Evolutionary conservation across 129 eudicot species (phyloP).

Genomic region (Oenanthe sinensis): DNA sequence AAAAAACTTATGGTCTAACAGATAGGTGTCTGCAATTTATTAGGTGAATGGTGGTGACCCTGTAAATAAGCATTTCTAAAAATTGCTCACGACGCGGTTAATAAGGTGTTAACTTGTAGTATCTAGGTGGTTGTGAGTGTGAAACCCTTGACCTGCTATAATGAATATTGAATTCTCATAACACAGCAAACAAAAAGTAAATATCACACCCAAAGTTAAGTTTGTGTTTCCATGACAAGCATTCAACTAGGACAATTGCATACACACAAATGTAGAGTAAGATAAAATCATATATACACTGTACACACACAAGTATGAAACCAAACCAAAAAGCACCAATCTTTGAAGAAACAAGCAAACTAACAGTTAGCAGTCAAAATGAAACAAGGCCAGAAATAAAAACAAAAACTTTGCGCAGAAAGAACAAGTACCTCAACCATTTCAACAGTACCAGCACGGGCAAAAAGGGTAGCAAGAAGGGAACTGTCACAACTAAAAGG

Average conservation of each 20-base stretch:
- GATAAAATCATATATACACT: neutral
- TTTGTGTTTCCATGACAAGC: neutral
- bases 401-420: neutral
- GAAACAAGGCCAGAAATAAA: neutral
- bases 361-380: neutral
- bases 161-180: neutral
- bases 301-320: neutral
- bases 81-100: neutral
- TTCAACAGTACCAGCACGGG: conserved; percentile 72
- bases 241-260: neutral
- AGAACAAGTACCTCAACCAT: conserved; percentile 78
- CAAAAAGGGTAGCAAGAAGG: conserved; percentile 76
- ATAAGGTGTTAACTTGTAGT: neutral
- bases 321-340: neutral
- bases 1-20: neutral
- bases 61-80: no score
- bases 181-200: neutral
- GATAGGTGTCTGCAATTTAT: no score
- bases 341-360: neutral
- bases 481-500: conserved; percentile 81
- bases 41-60: neutral
- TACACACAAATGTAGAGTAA: neutral
- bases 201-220: neutral
- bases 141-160: no score
- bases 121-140: no score